phyloP scores from a whole-genome alignment of 305 asterid genomes.

The Plantago lanceolata region DNA sequence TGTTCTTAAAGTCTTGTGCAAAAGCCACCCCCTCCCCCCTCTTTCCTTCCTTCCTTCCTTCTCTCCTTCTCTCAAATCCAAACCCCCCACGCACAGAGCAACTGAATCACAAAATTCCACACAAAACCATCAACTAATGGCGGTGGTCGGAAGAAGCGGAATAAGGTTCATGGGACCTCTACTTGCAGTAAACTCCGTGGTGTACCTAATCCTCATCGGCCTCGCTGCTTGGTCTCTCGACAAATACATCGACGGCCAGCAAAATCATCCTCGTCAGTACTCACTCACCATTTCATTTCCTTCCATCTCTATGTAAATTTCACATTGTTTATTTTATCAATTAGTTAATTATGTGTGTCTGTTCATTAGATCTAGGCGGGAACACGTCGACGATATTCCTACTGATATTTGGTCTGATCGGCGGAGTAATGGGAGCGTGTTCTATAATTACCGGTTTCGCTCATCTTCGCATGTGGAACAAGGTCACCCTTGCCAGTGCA shows the following conservation, averaged over 20 bases:
- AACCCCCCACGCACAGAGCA: background rate
- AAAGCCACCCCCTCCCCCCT: too few relatives aligned
- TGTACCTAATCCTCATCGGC: slow-evolving; percentile 46
- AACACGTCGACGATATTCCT: slow-evolving; percentile 62
- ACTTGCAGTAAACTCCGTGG: slow-evolving; percentile 58
- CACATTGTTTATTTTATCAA: too few relatives aligned
- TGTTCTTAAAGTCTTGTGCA: too few relatives aligned
- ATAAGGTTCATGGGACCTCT: slow-evolving; percentile 57
- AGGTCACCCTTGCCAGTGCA: slow-evolving; percentile 48
- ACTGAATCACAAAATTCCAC: background rate
- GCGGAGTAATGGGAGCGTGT: slow-evolving; percentile 56
- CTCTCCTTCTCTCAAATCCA: background rate
- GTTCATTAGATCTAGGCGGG: slow-evolving; percentile 81
- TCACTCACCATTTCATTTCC: too few relatives aligned
- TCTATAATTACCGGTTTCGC: slow-evolving; percentile 45
- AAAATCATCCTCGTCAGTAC: slow-evolving; percentile 60
- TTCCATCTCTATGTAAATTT: too few relatives aligned
- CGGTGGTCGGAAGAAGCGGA: slow-evolving; percentile 53
- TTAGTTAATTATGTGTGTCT: too few relatives aligned
- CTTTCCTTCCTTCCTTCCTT: too few relatives aligned
- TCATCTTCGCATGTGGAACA: slow-evolving; percentile 52
- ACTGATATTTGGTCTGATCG: slow-evolving; percentile 50
- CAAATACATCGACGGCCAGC: slow-evolving; percentile 78
- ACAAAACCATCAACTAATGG: background rate
- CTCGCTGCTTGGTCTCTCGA: slow-evolving; percentile 72